phyloP scores from a whole-genome alignment of 148 eudicot genomes.

The Heliamphora exappendiculata region DNA sequence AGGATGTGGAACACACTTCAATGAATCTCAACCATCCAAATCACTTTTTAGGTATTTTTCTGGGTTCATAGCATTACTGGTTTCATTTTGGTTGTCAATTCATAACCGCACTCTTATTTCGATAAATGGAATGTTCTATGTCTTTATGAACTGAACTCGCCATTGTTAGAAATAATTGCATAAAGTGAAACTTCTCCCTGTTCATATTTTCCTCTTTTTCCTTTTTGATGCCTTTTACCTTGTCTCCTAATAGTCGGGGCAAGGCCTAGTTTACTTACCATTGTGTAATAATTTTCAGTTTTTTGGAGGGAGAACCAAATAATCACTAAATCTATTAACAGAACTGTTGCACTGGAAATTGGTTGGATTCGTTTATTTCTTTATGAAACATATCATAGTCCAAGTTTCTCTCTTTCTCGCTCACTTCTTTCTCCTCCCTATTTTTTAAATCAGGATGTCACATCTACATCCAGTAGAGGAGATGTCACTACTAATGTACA shows the following conservation, averaged over 20 bases:
- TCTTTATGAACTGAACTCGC: not conserved
- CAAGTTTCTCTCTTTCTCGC: not conserved
- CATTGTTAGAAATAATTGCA: not conserved
- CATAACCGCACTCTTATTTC: too few species aligned
- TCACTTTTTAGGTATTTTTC: too few species aligned
- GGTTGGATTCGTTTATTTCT: not conserved
- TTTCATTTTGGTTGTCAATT: too few species aligned
- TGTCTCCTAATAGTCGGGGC: not conserved
- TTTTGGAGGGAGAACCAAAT: too few species aligned
- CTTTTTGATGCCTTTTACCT: not conserved
- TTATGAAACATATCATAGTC: not conserved
- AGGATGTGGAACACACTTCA: too few species aligned
- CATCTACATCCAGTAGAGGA: constrained; percentile 35
- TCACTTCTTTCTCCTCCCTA: not conserved
- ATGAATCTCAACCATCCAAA: too few species aligned
- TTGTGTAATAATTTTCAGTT: not conserved
- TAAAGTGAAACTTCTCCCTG: not conserved
- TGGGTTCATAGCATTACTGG: too few species aligned
- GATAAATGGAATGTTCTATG: not conserved
- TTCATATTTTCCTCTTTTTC: not conserved
- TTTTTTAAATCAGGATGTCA: constrained; percentile 39
- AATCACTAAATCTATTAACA: too few species aligned
- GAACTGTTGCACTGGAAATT: too few species aligned
- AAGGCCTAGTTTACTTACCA: not conserved
- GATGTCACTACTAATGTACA: constrained; percentile 53